Evolutionary conservation across 495 filamentous ascomycete species (phyloP).

Genomic region (Lepraria neglecta): DNA sequence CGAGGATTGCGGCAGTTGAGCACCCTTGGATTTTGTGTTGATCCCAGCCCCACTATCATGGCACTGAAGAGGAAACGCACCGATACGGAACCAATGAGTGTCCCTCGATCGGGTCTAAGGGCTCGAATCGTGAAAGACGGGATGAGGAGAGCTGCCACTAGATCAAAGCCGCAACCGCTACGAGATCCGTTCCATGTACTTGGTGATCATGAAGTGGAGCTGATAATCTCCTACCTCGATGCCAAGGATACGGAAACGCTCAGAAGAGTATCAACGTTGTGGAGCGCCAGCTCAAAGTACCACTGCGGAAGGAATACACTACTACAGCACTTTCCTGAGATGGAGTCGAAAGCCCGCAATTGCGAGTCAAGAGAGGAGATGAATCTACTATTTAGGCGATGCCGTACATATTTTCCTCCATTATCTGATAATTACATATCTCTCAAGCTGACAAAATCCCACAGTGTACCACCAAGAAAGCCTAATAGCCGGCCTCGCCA

Average conservation of each 20-base stretch:
- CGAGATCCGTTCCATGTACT: constrained; percentile 1
- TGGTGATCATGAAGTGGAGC: neutral
- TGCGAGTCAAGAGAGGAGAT: neutral
- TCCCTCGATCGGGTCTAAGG: neutral
- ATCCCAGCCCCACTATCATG: neutral
- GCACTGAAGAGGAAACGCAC: neutral
- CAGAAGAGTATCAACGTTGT: constrained; percentile 2
- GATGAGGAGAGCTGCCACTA: too few species aligned
- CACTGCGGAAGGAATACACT: neutral
- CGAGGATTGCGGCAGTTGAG: neutral
- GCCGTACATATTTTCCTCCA: constrained; percentile 1
- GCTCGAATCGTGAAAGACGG: neutral
- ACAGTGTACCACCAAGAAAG: constrained; percentile 4
- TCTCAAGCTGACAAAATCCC: neutral
- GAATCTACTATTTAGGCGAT: constrained; percentile 9
- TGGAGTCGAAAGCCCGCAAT: neutral
- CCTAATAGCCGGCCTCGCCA: constrained; percentile 1
- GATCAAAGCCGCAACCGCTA: neutral
- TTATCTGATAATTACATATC: too few species aligned
- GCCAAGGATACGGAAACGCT: constrained; percentile 6
- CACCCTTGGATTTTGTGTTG: neutral
- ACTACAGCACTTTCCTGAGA: constrained; percentile 2
- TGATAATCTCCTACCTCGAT: neutral
- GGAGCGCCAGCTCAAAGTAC: constrained; percentile 4
- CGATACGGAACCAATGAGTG: neutral